phyloP scores from a whole-genome alignment of 768 basidiomycete genomes.

The Albatrellus ellisii region DNA sequence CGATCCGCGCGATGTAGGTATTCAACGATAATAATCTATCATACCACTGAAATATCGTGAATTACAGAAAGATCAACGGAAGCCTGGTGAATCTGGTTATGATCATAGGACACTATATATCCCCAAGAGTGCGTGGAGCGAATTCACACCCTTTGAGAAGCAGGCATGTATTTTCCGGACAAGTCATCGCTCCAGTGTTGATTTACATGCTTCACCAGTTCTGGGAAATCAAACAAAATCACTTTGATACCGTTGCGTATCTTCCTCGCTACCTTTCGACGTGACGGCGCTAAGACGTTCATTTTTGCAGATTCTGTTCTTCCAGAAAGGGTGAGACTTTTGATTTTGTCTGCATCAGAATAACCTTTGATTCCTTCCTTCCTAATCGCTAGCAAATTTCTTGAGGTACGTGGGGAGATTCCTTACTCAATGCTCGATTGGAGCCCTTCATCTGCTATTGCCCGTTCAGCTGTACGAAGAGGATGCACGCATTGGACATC shows the following conservation, averaged over 20 bases:
- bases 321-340: conserved; percentile 83
- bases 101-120: conserved; percentile 83
- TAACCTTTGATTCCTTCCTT: conserved; percentile 14
- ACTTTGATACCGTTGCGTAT: conserved; percentile 73
- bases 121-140: conserved; percentile 61
- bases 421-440: not conserved
- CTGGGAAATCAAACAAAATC: conserved; percentile 88
- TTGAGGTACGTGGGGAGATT: conserved; percentile 56
- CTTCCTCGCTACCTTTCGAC: conserved; percentile 15
- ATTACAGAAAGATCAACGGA: conserved; percentile 62
- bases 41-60: no score
- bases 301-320: conserved; percentile 64
- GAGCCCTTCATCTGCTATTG: not conserved
- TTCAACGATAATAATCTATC: no score
- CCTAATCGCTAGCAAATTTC: conserved; percentile 49
- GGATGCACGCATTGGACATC: conserved; percentile 87
- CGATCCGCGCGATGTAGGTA: conserved; percentile 57
- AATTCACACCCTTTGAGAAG: conserved; percentile 92
- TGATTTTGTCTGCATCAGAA: not conserved
- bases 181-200: not conserved
- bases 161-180: conserved; percentile 30
- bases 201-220: conserved; percentile 15
- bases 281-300: conserved; percentile 2
- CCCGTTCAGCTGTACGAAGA: conserved; percentile 70
- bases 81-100: conserved; percentile 74